A percentile compares a stretch with the other conserved stretches of the same genome.
Evolutionary conservation across 805 yeast species (phyloP).

Genomic region (Schizosaccharomyces lindneri): DNA sequence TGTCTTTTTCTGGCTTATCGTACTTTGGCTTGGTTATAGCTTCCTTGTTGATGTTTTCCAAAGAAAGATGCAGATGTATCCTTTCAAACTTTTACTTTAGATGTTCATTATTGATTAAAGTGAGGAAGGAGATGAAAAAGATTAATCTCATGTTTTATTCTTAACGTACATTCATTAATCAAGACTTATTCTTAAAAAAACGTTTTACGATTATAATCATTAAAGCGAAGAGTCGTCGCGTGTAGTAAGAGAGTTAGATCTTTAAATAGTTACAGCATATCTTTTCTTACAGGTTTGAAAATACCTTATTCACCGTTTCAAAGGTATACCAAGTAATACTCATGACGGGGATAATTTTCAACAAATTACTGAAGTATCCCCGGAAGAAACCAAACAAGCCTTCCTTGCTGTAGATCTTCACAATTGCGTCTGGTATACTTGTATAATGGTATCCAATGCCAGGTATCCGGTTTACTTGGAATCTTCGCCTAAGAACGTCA

Average conservation of each 20-base stretch:
- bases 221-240: too few species aligned
- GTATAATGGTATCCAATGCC: conserved; percentile 62
- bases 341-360: conserved; percentile 80
- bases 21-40: conserved; percentile 35
- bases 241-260: too few species aligned
- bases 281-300: neutral
- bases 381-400: conserved; percentile 49
- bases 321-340: conserved; percentile 86
- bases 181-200: too few species aligned
- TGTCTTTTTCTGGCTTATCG: conserved; percentile 20
- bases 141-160: too few species aligned
- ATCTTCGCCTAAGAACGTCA: conserved; percentile 66
- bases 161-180: too few species aligned
- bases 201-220: too few species aligned
- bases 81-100: conserved; percentile 18
- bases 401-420: conserved; percentile 42
- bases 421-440: conserved; percentile 52
- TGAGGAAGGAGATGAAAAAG: too few species aligned
- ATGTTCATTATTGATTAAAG: too few species aligned
- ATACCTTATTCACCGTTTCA: conserved; percentile 18
- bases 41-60: conserved; percentile 40
- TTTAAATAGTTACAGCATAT: too few species aligned
- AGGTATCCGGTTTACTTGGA: conserved; percentile 68
- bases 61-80: conserved; percentile 52
- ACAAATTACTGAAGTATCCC: conserved; percentile 18